A percentile compares a stretch with the other conserved stretches of the same genome.
These are phyloP conservation scores for Triticum monococcum DNA, from an alignment of 176 grass and related monocot species.

Conservation along the genomic window DNA sequence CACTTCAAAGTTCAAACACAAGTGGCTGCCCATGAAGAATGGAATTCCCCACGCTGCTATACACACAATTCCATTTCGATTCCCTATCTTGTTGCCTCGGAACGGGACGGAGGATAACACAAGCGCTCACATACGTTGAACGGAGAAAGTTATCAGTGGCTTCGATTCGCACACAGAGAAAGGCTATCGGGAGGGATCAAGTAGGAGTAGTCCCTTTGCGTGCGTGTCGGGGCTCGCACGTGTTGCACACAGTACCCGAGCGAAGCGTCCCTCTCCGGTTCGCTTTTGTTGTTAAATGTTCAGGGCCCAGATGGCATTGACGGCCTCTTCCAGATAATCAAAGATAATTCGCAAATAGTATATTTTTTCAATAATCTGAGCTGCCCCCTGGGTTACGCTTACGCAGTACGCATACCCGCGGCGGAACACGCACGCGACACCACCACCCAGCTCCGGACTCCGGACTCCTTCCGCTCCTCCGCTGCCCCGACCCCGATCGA, in stretches of 20 bases:
- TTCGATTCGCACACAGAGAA: background rate
- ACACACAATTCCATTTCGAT: too few species aligned
- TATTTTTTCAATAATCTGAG: background rate
- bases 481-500: background rate
- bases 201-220: background rate
- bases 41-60: too few species aligned
- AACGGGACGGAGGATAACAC: background rate
- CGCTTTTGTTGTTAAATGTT: background rate
- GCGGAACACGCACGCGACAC: conserved; percentile 8
- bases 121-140: background rate
- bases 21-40: background rate
- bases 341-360: background rate
- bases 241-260: too few species aligned
- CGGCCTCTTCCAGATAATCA: background rate
- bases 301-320: background rate
- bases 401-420: conserved; percentile 19
- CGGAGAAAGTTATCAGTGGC: background rate
- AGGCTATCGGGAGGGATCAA: background rate
- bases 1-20: background rate
- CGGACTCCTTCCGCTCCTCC: conserved; percentile 2
- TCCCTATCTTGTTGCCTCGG: background rate
- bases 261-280: background rate
- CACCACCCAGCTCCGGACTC: background rate
- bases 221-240: background rate
- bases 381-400: background rate